Conservation (phyloP, 768 basidiomycete species). For the Serendipita sp. region DNA sequence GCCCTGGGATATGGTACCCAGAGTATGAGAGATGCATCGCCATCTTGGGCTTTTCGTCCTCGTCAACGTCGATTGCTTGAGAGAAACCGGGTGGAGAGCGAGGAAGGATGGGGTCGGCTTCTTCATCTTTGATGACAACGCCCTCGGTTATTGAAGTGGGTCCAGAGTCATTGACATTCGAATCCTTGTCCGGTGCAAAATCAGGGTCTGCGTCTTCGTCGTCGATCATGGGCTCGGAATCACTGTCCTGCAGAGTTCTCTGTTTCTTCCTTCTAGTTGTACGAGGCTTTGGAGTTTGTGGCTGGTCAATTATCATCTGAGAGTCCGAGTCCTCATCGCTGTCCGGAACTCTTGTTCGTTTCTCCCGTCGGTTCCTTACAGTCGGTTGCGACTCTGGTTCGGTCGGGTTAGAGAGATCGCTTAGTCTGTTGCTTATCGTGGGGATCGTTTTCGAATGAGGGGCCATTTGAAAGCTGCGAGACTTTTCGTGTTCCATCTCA, state of each 20-base stretch:
- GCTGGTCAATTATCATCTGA: neutral
- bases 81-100: neutral
- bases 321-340: neutral
- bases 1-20: conserved; percentile 50
- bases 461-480: neutral
- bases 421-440: too few species aligned
- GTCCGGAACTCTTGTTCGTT: neutral
- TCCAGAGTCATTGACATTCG: neutral
- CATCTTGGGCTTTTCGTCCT: conserved; percentile 53
- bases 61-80: conserved; percentile 34
- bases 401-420: too few species aligned
- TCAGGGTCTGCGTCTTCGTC: neutral
- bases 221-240: neutral
- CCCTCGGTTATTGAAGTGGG: neutral
- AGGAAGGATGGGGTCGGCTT: neutral
- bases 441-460: too few species aligned
- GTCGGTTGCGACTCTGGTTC: neutral
- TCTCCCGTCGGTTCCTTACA: neutral
- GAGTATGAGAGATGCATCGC: conserved; percentile 47
- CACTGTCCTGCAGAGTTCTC: neutral
- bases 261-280: neutral
- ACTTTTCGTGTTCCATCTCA: neutral
- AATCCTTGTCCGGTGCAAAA: neutral
- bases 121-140: neutral
- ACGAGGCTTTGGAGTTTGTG: neutral